Conservation (phyloP, 495 filamentous ascomycete species). For the Aspergillus sclerotioniger region DNA sequence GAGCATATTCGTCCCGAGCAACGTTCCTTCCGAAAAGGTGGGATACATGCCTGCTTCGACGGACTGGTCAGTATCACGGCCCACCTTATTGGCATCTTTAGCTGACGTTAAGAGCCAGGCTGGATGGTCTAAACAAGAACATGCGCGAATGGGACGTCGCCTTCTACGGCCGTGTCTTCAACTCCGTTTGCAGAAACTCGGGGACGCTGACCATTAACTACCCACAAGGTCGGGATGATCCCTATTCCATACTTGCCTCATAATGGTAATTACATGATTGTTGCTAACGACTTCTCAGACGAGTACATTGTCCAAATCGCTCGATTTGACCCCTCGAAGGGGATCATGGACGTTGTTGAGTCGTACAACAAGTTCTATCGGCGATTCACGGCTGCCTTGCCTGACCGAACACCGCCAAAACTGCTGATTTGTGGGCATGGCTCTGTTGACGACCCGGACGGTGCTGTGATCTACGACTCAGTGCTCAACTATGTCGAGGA, state of each 20-base stretch:
- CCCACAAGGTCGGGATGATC: constrained; percentile 53
- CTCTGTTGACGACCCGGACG: constrained; percentile 84
- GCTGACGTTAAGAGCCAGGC: constrained; percentile 44
- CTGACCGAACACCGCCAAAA: constrained; percentile 59
- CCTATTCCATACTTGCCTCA: neutral
- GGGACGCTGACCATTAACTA: constrained; percentile 62
- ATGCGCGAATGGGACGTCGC: constrained; percentile 71
- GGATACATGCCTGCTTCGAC: constrained; percentile 82
- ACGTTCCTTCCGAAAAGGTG: constrained; percentile 64
- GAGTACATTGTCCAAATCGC: constrained; percentile 81
- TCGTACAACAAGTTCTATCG: constrained; percentile 73
- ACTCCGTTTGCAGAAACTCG: constrained; percentile 54
- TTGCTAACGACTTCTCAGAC: constrained; percentile 29
- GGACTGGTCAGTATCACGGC: constrained; percentile 57
- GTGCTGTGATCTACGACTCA: constrained; percentile 67
- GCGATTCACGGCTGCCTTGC: constrained; percentile 46
- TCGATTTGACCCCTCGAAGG: constrained; percentile 85
- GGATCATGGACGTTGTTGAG: constrained; percentile 76
- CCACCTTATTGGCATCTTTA: neutral
- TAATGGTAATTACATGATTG: too few species aligned
- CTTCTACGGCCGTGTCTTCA: constrained; percentile 77
- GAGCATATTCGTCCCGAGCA: constrained; percentile 68
- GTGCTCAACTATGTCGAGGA: constrained; percentile 65
- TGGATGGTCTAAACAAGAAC: constrained; percentile 83
- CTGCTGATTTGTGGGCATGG: constrained; percentile 77